Conservation (phyloP, 441 rosid species). For the Gossypium davidsonii region DNA sequence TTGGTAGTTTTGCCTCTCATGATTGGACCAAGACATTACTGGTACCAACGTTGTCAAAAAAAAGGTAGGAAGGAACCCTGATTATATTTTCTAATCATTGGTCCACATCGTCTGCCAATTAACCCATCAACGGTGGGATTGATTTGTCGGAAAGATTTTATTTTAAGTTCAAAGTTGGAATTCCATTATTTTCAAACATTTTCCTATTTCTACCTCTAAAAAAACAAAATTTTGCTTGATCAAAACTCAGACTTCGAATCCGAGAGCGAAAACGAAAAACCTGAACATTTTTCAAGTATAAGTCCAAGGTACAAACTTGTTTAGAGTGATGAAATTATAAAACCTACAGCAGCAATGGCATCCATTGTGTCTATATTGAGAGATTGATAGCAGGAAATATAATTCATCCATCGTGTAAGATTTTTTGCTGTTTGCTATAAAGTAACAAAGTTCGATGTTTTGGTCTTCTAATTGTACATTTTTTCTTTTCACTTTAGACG, state of each 20-base stretch:
- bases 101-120: neutral
- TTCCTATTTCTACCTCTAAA: neutral
- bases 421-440: too few species aligned
- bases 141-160: neutral
- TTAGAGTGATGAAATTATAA: neutral
- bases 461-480: neutral
- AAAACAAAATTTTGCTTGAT: neutral
- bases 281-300: too few species aligned
- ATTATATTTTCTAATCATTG: neutral
- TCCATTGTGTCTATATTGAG: neutral
- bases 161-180: neutral
- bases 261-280: too few species aligned
- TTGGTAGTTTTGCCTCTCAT: neutral
- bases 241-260: too few species aligned
- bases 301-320: too few species aligned
- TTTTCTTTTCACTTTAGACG: neutral
- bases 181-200: too few species aligned
- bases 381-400: neutral
- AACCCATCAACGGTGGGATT: neutral
- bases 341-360: neutral
- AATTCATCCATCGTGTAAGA: neutral
- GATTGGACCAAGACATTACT: too few species aligned
- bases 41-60: too few species aligned
- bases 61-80: too few species aligned
- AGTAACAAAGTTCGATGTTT: neutral